Evolutionary conservation across 1,284 basidiomycete genomes (phyloP), one percentile per base, ranked within the genome.

Genomic region (Cutaneotrichosporon dermatis): DNA sequence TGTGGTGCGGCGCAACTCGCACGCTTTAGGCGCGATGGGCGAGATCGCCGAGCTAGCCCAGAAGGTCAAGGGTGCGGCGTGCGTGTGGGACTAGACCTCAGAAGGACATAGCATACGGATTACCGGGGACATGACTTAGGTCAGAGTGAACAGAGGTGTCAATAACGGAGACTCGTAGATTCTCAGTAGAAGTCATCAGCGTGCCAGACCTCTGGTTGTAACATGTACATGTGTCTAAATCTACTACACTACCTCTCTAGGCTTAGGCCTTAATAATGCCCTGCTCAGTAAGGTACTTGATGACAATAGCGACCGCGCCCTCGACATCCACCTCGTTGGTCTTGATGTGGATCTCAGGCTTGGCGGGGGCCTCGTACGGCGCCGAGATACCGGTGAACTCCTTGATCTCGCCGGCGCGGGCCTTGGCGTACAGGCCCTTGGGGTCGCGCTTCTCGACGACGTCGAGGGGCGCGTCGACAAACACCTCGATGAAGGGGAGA

Each of bases 351-450:
- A 99, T 86, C 79, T 99, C 96, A 44, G 95, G 87, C 13, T 81
- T 81, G 59, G 83, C 82, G 6, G 96, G 95, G 7, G 87, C 85
- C 79, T 99, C 96, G 77, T 99, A 99, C 8, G 96, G 96, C 3
- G 96, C 92, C 41, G 92, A 94, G 73, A 99, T 89, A 10, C 96
- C 95, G 49, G 96, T 99, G 12, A 41, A 75, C 80, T 62, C 67
- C 84, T 94, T 95, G 75, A 99, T 98, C 80, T 95, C 90, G 25
- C 96, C 95, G 1, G 89, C 87, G 63, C 94, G 82, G 5, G 96
- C 96, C 79, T 94, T 97, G 82, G 93, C 96, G 82, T 99, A 99
- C 59, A 99, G 80, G 0, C 95, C 96, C 79, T 99, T 99, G 5
- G 96, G 96, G 78, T 99, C 95, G 54, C 96, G 85, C 74, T 85